These are phyloP conservation scores for Borealophlyctis nickersoniae DNA, from an alignment of 192 early-diverging fungal genomes.

Conservation along the genomic window DNA sequence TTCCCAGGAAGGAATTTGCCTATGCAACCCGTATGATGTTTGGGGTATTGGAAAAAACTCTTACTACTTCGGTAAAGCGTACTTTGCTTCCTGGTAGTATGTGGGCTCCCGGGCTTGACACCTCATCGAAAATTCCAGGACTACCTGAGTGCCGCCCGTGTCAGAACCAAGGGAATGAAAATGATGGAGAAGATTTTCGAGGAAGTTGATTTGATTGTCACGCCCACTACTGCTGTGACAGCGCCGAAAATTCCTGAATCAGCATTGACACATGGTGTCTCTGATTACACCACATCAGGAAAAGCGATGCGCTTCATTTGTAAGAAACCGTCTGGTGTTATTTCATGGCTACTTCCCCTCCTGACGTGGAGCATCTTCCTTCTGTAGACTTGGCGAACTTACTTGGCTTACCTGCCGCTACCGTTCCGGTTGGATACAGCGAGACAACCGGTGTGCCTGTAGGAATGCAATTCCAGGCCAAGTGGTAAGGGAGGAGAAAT, in stretches of 20 bases:
- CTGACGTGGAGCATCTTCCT: not conserved
- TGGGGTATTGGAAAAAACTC: slow-evolving; percentile 22
- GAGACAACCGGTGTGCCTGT: slow-evolving; percentile 51
- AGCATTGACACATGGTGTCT: slow-evolving; percentile 45
- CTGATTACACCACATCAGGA: slow-evolving; percentile 48
- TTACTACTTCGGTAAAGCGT: slow-evolving; percentile 27
- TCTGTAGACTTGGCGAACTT: slow-evolving; percentile 54
- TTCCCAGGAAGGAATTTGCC: slow-evolving; percentile 33
- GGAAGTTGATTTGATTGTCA: slow-evolving; percentile 60
- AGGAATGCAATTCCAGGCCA: slow-evolving; percentile 64
- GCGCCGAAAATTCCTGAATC: slow-evolving; percentile 49
- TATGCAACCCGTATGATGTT: slow-evolving; percentile 45
- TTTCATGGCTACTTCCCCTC: not conserved
- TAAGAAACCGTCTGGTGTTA: slow-evolving; percentile 19
- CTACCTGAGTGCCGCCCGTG: slow-evolving; percentile 50
- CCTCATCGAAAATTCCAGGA: too few species aligned
- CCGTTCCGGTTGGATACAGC: slow-evolving; percentile 58
- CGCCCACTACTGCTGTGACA: slow-evolving; percentile 56
- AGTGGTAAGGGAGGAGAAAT: slow-evolving; percentile 46
- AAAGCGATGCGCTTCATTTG: slow-evolving; percentile 57
- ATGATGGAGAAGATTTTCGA: slow-evolving; percentile 47
- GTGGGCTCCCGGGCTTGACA: not conserved
- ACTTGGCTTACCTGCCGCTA: slow-evolving; percentile 62
- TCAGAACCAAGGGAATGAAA: slow-evolving; percentile 55
- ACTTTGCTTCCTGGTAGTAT: not conserved